Base-by-base conservation (phyloP, 2,329 filamentous ascomycete genomes). In the Elsinoe perseae region DNA sequence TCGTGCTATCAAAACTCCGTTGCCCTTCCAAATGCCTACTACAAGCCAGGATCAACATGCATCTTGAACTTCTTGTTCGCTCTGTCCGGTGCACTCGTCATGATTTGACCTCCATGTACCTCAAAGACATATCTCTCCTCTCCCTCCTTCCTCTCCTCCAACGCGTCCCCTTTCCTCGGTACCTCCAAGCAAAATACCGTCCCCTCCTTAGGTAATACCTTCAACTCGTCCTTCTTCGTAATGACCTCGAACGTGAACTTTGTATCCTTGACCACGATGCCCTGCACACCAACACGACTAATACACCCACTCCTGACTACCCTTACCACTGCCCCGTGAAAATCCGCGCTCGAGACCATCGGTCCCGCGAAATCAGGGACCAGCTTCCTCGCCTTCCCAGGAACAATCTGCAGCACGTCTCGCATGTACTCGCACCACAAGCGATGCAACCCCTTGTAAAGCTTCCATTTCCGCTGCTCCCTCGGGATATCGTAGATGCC, bases 41-140 rank as follows among this genome's bases (percentile, higher is more conserved):
- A 95, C 12, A 95, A 70, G 61, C 87, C 83, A 50, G 83, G 79
- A 60, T 90, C 76, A 65, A 88, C 89, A 68, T 92, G 90, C 67
- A 82, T 78, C 72, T 93, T 95, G 72, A 95, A 95, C 73, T 95
- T 97, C 73, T 83, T 89, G 64, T 87, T 95, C 50, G 90, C 89
- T 20, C 93, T 77, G 68, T 97, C 92, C 14, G 86, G 83, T 2
- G 92, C 84, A 9, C 90, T 80, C 62, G 85, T 82, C 76, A 89
- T 83, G 66, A 97, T 91, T 67, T 95, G 89, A 64, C 89, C 86
- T 2, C 93, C 93, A 61, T 92, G 80, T 1, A 97, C 75, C 69
- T 97, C 92, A 64, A 96, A 93, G 0, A 84, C 78, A 65, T 96
- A 76, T 16, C 74, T 73, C 59, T 73, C 75, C 38, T 60, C 65